Conservation (phyloP, 495 filamentous ascomycete species). For the Pseudotulostoma volvatum region DNA sequence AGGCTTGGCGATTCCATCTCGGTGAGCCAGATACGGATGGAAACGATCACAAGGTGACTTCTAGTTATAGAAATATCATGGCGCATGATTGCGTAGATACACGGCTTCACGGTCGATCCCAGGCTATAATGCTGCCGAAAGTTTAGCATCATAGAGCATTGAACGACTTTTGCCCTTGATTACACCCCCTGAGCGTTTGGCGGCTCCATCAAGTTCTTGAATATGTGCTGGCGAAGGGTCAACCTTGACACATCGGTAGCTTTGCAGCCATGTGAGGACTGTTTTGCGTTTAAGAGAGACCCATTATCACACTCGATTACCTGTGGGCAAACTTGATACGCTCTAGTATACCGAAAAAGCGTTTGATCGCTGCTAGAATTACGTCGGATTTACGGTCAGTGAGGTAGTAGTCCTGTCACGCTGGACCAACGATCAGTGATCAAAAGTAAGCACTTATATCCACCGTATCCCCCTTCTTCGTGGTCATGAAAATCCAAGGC, state of each 20-base stretch:
- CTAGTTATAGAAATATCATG: background rate
- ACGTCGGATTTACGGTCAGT: background rate
- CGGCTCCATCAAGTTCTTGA: background rate
- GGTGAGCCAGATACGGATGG: background rate
- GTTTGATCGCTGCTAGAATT: background rate
- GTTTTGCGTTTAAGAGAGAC: no score
- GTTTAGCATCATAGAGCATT: background rate
- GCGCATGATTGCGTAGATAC: conserved; percentile 1
- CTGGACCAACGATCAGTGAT: background rate
- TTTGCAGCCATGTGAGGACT: no score
- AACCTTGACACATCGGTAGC: no score
- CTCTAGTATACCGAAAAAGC: background rate
- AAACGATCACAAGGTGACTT: conserved; percentile 1
- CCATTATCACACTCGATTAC: no score
- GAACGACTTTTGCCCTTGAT: background rate
- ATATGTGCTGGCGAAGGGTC: background rate
- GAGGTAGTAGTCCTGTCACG: background rate
- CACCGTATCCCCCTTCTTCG: background rate
- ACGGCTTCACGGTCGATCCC: background rate
- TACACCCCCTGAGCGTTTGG: background rate
- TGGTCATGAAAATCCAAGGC: background rate
- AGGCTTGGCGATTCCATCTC: background rate
- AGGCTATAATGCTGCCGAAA: background rate
- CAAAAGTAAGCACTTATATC: background rate
- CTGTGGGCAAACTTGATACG: background rate